These are phyloP conservation scores for Vitellaria paradoxa DNA, from an alignment of 179 eudicot species.

Conservation along the genomic window DNA sequence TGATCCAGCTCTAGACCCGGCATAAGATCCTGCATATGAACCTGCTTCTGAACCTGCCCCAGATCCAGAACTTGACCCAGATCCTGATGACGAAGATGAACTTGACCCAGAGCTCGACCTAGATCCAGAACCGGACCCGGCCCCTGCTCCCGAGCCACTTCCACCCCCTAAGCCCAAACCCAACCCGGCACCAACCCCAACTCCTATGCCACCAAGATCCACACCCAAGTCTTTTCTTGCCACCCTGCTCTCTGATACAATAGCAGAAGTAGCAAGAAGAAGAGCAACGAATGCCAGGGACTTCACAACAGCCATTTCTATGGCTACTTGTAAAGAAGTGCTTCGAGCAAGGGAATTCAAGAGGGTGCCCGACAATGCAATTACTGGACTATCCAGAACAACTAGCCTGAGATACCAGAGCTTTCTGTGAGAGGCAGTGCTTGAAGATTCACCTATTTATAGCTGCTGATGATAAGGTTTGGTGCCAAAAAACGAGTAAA, in stretches of 20 bases:
- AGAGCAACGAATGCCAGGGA: slow-evolving; percentile 11
- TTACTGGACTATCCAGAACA: background rate
- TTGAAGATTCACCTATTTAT: slow-evolving; percentile 9
- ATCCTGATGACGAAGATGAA: slow-evolving; percentile 34
- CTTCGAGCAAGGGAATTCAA: background rate
- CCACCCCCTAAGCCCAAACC: slow-evolving; percentile 31
- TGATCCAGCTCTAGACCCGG: slow-evolving; percentile 9
- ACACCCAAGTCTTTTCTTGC: slow-evolving; percentile 37
- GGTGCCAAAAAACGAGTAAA: background rate
- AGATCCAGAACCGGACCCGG: slow-evolving; percentile 13
- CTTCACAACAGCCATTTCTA: slow-evolving; percentile 16
- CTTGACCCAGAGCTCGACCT: slow-evolving; percentile 28
- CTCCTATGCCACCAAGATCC: slow-evolving; percentile 43
- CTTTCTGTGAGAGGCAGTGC: background rate
- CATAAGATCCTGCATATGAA: background rate
- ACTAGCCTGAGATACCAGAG: background rate
- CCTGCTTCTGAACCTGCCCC: slow-evolving; percentile 15
- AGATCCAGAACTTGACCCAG: slow-evolving; percentile 38
- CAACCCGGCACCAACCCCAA: slow-evolving; percentile 45
- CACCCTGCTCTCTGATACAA: slow-evolving; percentile 17
- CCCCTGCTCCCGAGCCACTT: slow-evolving; percentile 35
- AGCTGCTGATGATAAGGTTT: background rate
- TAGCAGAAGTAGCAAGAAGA: slow-evolving; percentile 19
- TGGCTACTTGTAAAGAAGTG: too few relatives aligned
- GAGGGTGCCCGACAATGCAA: background rate